Evolutionary conservation across 768 basidiomycete species (phyloP), one percentile per base, ranked within the genome.

Genomic region (Macrocybe gigantea): DNA sequence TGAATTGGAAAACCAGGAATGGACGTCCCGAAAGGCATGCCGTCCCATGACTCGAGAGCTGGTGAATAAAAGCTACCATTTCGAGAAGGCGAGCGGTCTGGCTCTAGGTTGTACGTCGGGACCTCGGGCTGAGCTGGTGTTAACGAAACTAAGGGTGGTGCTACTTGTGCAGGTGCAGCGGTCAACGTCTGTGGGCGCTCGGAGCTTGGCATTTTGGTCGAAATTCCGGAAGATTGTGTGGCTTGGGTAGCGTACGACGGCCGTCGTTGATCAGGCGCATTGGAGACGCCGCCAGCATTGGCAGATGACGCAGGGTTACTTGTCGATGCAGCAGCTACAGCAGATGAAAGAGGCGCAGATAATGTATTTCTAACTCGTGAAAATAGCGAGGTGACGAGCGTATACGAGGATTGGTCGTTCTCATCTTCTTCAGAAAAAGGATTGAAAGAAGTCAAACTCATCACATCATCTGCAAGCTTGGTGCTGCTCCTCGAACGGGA

Each of bases 371-470:
- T 90, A 73, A 93, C 79, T 53, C 83, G 80, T 32, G 83, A 88
- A 47, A 93, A 77, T 29, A 93, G 70, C 14, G 86, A 88, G 0
- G 88, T 82, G 49, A 93, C 85, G 47, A 93, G 72, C 6, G 88
- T 83, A 62, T 90, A 91, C 11, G 88, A 91, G 6, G 88, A 85
- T 56, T 88, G 85, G 54, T 92, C 90, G 60, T 89, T 80, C 64
- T 93, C 91, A 60, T 93, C 90, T 62, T 93, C 92, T 60, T 91
- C 88, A n/a, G 87, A 82, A 70, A 92, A 93, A 5, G 89, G 89
- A 62, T 93, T 93, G 74, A 87, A 91, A 43, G 88, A 88, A 30
- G 92, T 93, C 48, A 93, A 68, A 59, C 82, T 80, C 39, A 77
- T 75, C 38, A 83, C 75, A 71, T 88, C 88, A 57, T 75, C 72